A percentile compares a stretch with the other conserved stretches of the same genome.
Conservation (phyloP, 768 basidiomycete genomes). For the Collybiopsis confluens region DNA sequence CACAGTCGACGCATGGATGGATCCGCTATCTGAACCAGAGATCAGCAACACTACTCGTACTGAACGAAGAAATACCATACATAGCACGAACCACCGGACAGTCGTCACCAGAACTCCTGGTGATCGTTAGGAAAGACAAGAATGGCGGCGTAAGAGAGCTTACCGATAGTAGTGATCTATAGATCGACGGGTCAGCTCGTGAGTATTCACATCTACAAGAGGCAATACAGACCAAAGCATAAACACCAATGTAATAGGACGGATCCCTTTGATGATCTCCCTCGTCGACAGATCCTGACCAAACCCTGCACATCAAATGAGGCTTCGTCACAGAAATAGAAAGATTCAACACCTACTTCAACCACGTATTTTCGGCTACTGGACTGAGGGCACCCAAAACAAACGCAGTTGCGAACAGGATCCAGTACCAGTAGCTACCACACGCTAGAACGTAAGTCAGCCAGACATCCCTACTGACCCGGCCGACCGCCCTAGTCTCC, state of each 20-base stretch:
- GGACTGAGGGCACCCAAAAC: slow-evolving; percentile 58
- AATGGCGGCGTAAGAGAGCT: neutral
- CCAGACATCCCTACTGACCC: slow-evolving; percentile 68
- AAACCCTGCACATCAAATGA: slow-evolving; percentile 34
- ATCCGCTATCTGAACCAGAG: slow-evolving; percentile 52
- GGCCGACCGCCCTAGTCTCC: slow-evolving; percentile 72
- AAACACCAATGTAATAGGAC: slow-evolving; percentile 64
- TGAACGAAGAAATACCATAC: slow-evolving; percentile 31
- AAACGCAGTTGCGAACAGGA: slow-evolving; percentile 46
- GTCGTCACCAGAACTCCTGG: slow-evolving; percentile 47
- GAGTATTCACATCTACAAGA: neutral
- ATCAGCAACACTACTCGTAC: slow-evolving; percentile 1
- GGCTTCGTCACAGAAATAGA: slow-evolving; percentile 9
- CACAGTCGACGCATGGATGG: slow-evolving; percentile 75
- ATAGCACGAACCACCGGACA: slow-evolving; percentile 68
- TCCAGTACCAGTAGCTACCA: slow-evolving; percentile 54
- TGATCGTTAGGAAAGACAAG: no score
- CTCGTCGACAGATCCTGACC: slow-evolving; percentile 49
- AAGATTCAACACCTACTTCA: slow-evolving; percentile 32
- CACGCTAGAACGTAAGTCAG: slow-evolving; percentile 47
- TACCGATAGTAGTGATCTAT: slow-evolving; percentile 35
- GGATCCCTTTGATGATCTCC: slow-evolving; percentile 39
- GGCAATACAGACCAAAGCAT: slow-evolving; percentile 58
- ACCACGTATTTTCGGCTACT: slow-evolving; percentile 70
- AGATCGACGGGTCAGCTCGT: slow-evolving; percentile 7